Conservation (phyloP, 2,329 filamentous ascomycete species). For the Fusarium nanum region DNA sequence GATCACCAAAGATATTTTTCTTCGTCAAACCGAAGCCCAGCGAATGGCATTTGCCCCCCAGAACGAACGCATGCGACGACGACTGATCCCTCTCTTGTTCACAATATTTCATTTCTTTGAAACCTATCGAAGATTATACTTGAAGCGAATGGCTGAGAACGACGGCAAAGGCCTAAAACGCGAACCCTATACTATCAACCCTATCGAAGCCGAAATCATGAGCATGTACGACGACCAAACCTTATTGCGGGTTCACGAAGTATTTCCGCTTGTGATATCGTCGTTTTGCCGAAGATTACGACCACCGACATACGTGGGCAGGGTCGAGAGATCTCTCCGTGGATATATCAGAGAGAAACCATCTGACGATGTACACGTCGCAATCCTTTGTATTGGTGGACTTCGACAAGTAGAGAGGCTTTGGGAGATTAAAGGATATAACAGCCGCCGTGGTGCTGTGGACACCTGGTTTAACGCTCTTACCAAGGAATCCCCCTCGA, state of each 20-base stretch:
- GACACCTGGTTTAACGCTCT: constrained; percentile 69
- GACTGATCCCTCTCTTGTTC: constrained; percentile 72
- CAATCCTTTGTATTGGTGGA: constrained; percentile 70
- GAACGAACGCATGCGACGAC: constrained; percentile 71
- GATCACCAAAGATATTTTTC: constrained; percentile 73
- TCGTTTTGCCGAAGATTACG: constrained; percentile 72
- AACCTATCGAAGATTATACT: constrained; percentile 69
- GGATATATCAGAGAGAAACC: constrained; percentile 73
- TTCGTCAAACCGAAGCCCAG: constrained; percentile 67
- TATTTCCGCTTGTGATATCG: constrained; percentile 72
- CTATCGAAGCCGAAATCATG: constrained; percentile 72
- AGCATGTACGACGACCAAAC: constrained; percentile 73
- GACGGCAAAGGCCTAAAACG: constrained; percentile 62
- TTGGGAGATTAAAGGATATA: constrained; percentile 76
- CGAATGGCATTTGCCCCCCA: constrained; percentile 69
- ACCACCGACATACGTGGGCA: constrained; percentile 72
- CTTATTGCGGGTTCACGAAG: constrained; percentile 70
- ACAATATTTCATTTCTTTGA: constrained; percentile 77
- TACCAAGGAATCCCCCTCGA: constrained; percentile 54
- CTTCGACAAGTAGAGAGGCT: constrained; percentile 71
- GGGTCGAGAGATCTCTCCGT: constrained; percentile 70
- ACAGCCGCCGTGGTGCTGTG: constrained; percentile 67
- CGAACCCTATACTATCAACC: constrained; percentile 70
- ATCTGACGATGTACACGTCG: constrained; percentile 70
- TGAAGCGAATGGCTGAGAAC: constrained; percentile 66